phyloP scores from a whole-genome alignment of 352 stramenopile species.

The Phytopythium boreale region DNA sequence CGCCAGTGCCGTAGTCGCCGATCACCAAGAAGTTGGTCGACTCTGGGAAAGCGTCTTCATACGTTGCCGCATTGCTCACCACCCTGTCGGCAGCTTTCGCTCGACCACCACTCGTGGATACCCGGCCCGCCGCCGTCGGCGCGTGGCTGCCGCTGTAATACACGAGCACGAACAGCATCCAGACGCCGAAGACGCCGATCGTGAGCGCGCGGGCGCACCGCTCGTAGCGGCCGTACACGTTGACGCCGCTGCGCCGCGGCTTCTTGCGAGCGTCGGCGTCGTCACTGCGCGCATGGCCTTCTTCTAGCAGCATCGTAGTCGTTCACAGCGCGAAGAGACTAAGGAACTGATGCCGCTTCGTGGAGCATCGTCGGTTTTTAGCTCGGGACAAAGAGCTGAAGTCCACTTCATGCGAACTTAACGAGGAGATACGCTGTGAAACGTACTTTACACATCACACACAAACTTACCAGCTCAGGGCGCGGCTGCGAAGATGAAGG shows the following conservation, averaged over 20 bases:
- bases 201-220: constrained; percentile 59
- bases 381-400: not conserved
- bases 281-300: constrained; percentile 41
- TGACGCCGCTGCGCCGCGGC: constrained; percentile 22
- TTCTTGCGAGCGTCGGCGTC: constrained; percentile 51
- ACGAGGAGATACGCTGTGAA: not conserved
- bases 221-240: constrained; percentile 42
- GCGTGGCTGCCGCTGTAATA: constrained; percentile 29
- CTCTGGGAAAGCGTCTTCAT: constrained; percentile 43
- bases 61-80: constrained; percentile 12
- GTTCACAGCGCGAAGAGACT: not conserved
- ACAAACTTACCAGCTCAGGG: too few relatives aligned
- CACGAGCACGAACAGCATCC: constrained; percentile 58
- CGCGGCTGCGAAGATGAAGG: constrained; percentile 36
- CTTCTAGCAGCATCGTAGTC: constrained; percentile 53
- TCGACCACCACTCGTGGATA: not conserved
- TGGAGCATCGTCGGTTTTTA: constrained; percentile 28
- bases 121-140: not conserved
- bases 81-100: not conserved
- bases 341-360: not conserved
- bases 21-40: constrained; percentile 78
- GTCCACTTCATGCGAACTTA: constrained; percentile 8
- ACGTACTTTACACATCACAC: not conserved
- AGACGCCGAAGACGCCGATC: constrained; percentile 46
- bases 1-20: constrained; percentile 79